Evolutionary conservation across 2,329 filamentous ascomycete species (phyloP), one percentile per base, ranked within the genome.

Genomic region (Shiraia sp.): DNA sequence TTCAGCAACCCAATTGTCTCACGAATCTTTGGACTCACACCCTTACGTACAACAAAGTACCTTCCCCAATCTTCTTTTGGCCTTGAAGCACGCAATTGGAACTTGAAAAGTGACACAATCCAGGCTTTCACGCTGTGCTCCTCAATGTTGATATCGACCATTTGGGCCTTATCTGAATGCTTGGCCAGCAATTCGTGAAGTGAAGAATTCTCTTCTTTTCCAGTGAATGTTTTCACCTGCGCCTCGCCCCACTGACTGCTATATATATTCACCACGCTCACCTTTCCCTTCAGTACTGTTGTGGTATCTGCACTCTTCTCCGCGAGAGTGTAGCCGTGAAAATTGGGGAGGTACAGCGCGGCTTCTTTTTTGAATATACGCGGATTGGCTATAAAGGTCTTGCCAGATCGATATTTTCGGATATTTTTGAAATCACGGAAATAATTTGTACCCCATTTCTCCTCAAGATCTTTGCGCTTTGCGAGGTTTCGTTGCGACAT

Each of bases 341-440:
- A 77, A 72, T 99, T 99, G 32, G 93, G 93, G 73, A 99, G 96
- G 76, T 87, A 97, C 51, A 96, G 80, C 4, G 92, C 87, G 36
- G 84, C 79, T 27, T 95, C 88, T 52, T 79, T 79, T 61, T 85
- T 87, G 78, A 97, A 97, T 34, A 92, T 79, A n/a, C 86, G 79
- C 3, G 87, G 82, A 26, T 92, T 92, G 14, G 90, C 85, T 36
- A 92, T 75, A 73, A 96, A 99, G 16, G 90, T 90, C 72, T 99
- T 99, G 61, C 93, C 93, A 59, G 90, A 83, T 72, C 79, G 73
- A 53, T 93, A 85, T 53, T 72, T 69, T 16, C 85, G 78, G 70
- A 96, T 81, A 72, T 95, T 93, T 45, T 82, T 82, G 87, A 90
- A 96, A 77, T 99, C 92, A 68, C 90, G 87, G 75, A 96, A 99